phyloP scores from a whole-genome alignment of 306 rosid species.

The Vicia faba region DNA sequence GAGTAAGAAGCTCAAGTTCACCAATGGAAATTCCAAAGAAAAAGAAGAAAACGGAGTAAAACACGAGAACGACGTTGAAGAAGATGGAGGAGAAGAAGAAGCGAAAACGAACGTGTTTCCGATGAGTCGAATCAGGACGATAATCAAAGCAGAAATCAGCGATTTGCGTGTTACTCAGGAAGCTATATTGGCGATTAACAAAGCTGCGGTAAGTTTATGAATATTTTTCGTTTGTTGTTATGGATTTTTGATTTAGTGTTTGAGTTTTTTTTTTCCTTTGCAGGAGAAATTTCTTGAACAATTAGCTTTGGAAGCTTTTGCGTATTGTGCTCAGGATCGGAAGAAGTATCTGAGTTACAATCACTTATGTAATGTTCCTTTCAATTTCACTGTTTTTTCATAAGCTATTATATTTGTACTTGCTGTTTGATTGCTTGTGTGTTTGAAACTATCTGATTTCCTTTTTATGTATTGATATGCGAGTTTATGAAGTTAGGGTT shows the following conservation, averaged over 20 bases:
- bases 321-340: conserved; percentile 55
- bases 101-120: conserved; percentile 58
- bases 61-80: conserved; percentile 24
- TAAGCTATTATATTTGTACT: not conserved
- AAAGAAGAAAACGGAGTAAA: conserved; percentile 12
- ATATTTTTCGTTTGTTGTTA: not conserved
- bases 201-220: conserved; percentile 56
- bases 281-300: conserved; percentile 88
- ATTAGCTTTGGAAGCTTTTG: conserved; percentile 60
- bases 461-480: not conserved
- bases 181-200: conserved; percentile 72
- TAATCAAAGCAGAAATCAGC: conserved; percentile 56
- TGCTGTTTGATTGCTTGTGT: not conserved
- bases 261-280: not conserved
- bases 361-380: conserved; percentile 62
- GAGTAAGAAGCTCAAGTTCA: conserved; percentile 36
- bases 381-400: not conserved
- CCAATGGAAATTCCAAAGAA: conserved; percentile 48
- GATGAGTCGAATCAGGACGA: conserved; percentile 72
- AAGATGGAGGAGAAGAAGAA: conserved; percentile 41
- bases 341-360: conserved; percentile 74
- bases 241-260: not conserved
- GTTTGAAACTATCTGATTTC: conserved; percentile 7
- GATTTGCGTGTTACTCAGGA: conserved; percentile 64
- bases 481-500: conserved; percentile 10